Evolutionary conservation across 2,329 filamentous ascomycete genomes (phyloP).

Genomic region (Pseudomassariella vexata): DNA sequence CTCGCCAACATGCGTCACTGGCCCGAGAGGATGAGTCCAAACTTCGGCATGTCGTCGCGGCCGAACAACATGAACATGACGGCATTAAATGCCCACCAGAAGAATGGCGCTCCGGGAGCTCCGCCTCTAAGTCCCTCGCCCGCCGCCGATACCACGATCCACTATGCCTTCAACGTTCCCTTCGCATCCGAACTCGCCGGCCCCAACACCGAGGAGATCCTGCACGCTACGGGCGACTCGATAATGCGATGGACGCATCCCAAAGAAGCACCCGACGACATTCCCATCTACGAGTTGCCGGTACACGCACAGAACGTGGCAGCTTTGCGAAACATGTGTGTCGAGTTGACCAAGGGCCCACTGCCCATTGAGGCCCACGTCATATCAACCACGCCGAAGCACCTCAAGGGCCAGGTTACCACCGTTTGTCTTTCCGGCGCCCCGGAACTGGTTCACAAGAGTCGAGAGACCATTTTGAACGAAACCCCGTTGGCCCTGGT

Average conservation of each 20-base stretch:
- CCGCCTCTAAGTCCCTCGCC: constrained; percentile 61
- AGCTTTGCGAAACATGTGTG: constrained; percentile 72
- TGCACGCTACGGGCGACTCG: constrained; percentile 84
- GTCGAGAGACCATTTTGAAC: constrained; percentile 82
- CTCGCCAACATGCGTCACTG: constrained; percentile 67
- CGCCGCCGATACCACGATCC: constrained; percentile 70
- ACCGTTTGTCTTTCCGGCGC: constrained; percentile 90
- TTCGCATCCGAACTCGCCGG: constrained; percentile 90
- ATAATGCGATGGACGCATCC: constrained; percentile 92
- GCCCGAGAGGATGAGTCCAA: constrained; percentile 64
- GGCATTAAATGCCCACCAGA: constrained; percentile 51
- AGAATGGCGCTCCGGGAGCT: constrained; percentile 44
- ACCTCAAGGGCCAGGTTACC: constrained; percentile 63
- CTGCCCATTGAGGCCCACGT: constrained; percentile 79
- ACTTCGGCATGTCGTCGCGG: constrained; percentile 56
- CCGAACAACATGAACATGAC: constrained; percentile 52
- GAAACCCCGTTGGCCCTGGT: constrained; percentile 90
- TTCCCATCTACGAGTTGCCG: constrained; percentile 83
- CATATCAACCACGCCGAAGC: constrained; percentile 73
- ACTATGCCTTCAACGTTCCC: constrained; percentile 95
- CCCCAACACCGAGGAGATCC: constrained; percentile 88
- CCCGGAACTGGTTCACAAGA: constrained; percentile 82
- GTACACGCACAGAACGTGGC: constrained; percentile 84
- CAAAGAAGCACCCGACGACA: constrained; percentile 76
- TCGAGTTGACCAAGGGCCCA: constrained; percentile 66